phyloP scores from a whole-genome alignment of 1,139 yeast genomes.

The Diutina rugosa region DNA sequence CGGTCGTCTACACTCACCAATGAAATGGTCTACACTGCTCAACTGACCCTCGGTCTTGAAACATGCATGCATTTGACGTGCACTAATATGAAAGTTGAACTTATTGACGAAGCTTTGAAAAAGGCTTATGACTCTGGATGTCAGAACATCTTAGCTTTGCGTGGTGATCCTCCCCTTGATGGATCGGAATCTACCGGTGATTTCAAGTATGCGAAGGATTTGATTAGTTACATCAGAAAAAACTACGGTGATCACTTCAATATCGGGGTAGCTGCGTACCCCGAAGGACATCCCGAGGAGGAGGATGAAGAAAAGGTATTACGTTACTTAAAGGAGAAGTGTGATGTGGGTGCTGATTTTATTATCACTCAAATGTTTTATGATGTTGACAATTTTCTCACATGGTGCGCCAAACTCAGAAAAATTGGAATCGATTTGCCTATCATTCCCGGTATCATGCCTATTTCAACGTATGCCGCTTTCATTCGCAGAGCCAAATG shows the following conservation, averaged over 20 bases:
- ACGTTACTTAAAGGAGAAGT: slow-evolving; percentile 65
- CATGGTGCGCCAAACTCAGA: slow-evolving; percentile 69
- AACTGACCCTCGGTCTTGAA: slow-evolving; percentile 84
- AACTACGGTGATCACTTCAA: slow-evolving; percentile 52
- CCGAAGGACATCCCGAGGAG: slow-evolving; percentile 67
- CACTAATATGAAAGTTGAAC: slow-evolving; percentile 78
- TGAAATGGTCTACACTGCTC: slow-evolving; percentile 87
- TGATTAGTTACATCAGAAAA: slow-evolving; percentile 39
- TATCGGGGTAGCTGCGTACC: slow-evolving; percentile 69
- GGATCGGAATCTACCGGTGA: slow-evolving; percentile 58
- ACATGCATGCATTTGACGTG: slow-evolving; percentile 98
- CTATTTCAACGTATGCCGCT: slow-evolving; percentile 86
- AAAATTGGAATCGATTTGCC: slow-evolving; percentile 73
- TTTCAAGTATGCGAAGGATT: slow-evolving; percentile 60
- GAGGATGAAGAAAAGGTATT: slow-evolving; percentile 40
- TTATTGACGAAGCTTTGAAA: slow-evolving; percentile 75
- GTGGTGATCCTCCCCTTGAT: slow-evolving; percentile 72
- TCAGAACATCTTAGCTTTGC: slow-evolving; percentile 75
- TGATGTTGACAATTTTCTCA: slow-evolving; percentile 73
- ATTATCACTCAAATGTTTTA: slow-evolving; percentile 89
- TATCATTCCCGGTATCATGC: slow-evolving; percentile 97
- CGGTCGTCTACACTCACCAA: slow-evolving; percentile 67
- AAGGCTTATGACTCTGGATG: slow-evolving; percentile 89
- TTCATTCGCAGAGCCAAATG: slow-evolving; percentile 88
- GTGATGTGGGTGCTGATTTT: slow-evolving; percentile 88